Evolutionary conservation across 2,329 filamentous ascomycete species (phyloP).

Genomic region (Arthroderma uncinatum): DNA sequence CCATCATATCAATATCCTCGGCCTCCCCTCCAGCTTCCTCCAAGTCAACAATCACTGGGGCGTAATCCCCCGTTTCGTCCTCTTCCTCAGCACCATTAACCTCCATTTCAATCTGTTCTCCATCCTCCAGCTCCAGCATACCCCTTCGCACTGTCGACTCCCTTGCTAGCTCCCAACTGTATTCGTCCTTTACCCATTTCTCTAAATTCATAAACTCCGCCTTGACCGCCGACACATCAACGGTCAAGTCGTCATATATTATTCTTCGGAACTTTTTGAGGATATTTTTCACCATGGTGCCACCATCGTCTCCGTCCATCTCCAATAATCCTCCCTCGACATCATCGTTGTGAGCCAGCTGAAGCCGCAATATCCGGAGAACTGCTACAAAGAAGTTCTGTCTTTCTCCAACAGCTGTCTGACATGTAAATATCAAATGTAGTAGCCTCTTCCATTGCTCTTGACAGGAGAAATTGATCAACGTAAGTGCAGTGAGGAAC

Average conservation of each 20-base stretch:
- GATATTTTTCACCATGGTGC: slow-evolving; percentile 42
- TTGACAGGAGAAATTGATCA: slow-evolving; percentile 55
- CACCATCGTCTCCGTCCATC: slow-evolving; percentile 42
- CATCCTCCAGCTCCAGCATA: slow-evolving; percentile 51
- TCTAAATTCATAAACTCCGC: slow-evolving; percentile 46
- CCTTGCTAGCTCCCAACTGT: slow-evolving; percentile 47
- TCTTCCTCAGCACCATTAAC: slow-evolving; percentile 45
- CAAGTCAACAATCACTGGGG: slow-evolving; percentile 48
- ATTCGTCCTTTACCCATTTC: slow-evolving; percentile 42
- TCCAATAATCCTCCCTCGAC: slow-evolving; percentile 53
- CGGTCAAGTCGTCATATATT: slow-evolving; percentile 33
- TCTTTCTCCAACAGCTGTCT: slow-evolving; percentile 38
- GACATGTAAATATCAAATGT: slow-evolving; percentile 46
- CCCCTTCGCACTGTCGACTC: slow-evolving; percentile 45
- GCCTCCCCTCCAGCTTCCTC: slow-evolving; percentile 14
- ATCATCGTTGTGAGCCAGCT: slow-evolving; percentile 47
- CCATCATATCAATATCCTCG: slow-evolving; percentile 4
- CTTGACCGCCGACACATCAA: slow-evolving; percentile 30
- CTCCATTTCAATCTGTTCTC: slow-evolving; percentile 51
- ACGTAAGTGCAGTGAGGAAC: slow-evolving; percentile 51
- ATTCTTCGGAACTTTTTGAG: slow-evolving; percentile 43
- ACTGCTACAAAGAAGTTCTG: slow-evolving; percentile 43
- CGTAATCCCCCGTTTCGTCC: slow-evolving; percentile 55
- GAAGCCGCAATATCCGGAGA: slow-evolving; percentile 40
- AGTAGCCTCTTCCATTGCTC: slow-evolving; percentile 55